phyloP scores from a whole-genome alignment of 345 rosid genomes.

The Eucalyptus grandis region DNA sequence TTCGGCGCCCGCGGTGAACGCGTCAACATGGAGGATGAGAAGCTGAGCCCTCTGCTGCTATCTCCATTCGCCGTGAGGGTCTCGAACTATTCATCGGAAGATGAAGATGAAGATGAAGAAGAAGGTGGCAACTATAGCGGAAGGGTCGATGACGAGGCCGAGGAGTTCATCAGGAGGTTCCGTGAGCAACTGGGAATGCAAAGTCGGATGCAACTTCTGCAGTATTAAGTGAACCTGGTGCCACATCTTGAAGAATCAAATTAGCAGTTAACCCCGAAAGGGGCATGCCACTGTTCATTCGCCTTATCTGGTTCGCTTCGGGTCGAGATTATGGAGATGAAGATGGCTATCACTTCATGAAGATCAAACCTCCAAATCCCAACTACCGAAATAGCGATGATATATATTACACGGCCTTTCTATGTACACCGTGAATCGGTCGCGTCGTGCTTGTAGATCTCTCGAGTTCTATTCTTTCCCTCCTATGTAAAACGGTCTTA shows the following conservation, averaged over 20 bases:
- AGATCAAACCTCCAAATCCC: not conserved
- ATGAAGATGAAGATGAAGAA: constrained; percentile 3
- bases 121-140: not conserved
- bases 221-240: not conserved
- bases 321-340: not conserved
- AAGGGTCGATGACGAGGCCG: constrained; percentile 37
- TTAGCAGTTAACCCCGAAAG: not conserved
- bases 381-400: not conserved
- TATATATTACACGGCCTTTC: not conserved
- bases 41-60: not conserved
- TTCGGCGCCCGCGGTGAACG: not conserved
- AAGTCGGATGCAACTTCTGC: constrained; percentile 33
- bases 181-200: constrained; percentile 39
- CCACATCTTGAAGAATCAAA: not conserved
- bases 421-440: not conserved
- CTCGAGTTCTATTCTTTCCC: not conserved
- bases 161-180: constrained; percentile 46
- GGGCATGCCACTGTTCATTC: not conserved
- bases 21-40: not conserved
- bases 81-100: constrained; percentile 31
- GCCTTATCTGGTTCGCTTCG: not conserved
- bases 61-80: constrained; percentile 25
- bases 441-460: not conserved
- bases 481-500: not conserved
- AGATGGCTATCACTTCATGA: not conserved